phyloP scores from a whole-genome alignment of 2,329 filamentous ascomycete genomes.

The Colletotrichum graminicola region DNA sequence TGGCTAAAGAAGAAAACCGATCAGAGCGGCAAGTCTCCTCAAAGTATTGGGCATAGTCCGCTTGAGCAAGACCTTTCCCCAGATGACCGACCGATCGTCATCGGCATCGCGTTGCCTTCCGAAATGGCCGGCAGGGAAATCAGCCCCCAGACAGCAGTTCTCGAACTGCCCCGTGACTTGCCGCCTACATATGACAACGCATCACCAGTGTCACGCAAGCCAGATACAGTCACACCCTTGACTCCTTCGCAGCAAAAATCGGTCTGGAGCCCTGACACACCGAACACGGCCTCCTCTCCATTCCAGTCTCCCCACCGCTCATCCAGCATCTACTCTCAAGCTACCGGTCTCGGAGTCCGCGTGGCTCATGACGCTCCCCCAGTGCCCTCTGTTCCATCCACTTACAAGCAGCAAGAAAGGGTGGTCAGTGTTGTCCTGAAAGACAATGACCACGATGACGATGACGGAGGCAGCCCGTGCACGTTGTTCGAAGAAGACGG shows the following conservation, averaged over 20 bases:
- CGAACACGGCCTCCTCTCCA: conserved; percentile 60
- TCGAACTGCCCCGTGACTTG: conserved; percentile 55
- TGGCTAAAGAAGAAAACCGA: conserved; percentile 62
- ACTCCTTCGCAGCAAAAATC: conserved; percentile 58
- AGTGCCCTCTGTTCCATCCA: conserved; percentile 68
- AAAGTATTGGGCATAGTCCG: conserved; percentile 45
- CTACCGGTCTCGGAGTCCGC: conserved; percentile 54
- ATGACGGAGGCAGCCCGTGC: conserved; percentile 67
- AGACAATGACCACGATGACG: conserved; percentile 63
- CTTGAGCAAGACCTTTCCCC: conserved; percentile 69
- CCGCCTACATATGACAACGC: conserved; percentile 31
- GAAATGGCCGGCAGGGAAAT: conserved; percentile 53
- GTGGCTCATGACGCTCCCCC: conserved; percentile 63
- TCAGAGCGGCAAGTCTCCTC: conserved; percentile 46
- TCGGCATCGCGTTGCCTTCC: conserved; percentile 75
- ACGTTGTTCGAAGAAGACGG: conserved; percentile 81
- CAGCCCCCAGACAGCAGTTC: conserved; percentile 63
- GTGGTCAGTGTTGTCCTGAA: conserved; percentile 42
- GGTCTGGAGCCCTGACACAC: conserved; percentile 73
- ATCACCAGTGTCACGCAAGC: conserved; percentile 28
- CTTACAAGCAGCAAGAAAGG: conserved; percentile 54
- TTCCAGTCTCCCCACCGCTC: conserved; percentile 58
- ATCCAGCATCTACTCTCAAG: conserved; percentile 74
- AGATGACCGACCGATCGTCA: conserved; percentile 77
- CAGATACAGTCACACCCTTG: conserved; percentile 45